A percentile compares a stretch with the other conserved stretches of the same genome.
These are phyloP conservation scores for Deuterostichococcus epilithicus DNA, from an alignment of 139 green algal species.

Conservation along the genomic window DNA sequence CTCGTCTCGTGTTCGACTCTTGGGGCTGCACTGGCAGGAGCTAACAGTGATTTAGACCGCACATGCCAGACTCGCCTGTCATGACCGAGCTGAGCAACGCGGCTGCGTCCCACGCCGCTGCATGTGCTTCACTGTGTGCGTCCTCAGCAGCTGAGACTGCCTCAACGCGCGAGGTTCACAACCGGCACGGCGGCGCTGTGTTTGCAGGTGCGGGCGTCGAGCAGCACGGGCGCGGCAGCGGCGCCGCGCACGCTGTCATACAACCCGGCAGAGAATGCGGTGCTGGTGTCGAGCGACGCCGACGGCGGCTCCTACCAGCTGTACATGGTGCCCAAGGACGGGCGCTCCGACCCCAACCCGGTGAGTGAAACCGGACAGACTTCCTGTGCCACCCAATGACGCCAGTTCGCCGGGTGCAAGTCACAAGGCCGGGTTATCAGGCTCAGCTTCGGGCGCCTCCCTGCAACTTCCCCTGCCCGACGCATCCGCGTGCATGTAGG, in stretches of 20 bases:
- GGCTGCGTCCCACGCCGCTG: no score
- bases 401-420: no score
- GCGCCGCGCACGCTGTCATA: constrained; percentile 74
- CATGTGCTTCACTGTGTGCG: no score
- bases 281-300: constrained; percentile 85
- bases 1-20: no score
- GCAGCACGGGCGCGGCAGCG: not conserved
- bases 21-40: constrained; percentile 41
- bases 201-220: not conserved
- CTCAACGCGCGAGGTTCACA: not conserved
- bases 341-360: constrained; percentile 42
- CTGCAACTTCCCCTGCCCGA: not conserved
- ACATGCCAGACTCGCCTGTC: no score
- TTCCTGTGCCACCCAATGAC: no score
- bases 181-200: not conserved
- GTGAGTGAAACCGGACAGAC: no score
- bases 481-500: not conserved
- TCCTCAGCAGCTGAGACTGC: not conserved
- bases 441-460: not conserved
- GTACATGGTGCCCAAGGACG: constrained; percentile 89
- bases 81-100: no score
- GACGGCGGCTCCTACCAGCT: constrained; percentile 96
- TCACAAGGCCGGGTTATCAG: no score
- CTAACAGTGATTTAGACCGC: no score
- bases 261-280: constrained; percentile 96